A percentile compares a stretch with the other conserved stretches of the same genome.
Conservation (phyloP, 108 stramenopile species). For the Epipyxis sp. region DNA sequence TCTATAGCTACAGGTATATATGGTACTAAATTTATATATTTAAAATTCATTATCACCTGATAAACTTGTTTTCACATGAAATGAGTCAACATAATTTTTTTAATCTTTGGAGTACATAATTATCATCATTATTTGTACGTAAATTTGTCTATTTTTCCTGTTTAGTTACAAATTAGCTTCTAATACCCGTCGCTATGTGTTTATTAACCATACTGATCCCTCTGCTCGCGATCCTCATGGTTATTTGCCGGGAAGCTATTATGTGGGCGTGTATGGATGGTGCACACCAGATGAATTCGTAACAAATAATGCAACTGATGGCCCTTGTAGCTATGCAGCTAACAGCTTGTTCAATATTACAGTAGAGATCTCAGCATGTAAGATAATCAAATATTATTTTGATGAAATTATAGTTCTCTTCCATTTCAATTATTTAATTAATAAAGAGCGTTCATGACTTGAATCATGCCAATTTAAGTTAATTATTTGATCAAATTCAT, state of each 20-base stretch:
- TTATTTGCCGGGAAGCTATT: not conserved
- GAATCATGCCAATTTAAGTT: no score
- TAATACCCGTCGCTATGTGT: not conserved
- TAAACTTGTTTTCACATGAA: no score
- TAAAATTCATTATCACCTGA: no score
- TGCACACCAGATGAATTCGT: not conserved
- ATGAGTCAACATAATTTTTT: not conserved
- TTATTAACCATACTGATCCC: slow-evolving; percentile 1
- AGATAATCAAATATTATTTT: no score
- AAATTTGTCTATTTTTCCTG: no score
- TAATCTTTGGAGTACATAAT: not conserved
- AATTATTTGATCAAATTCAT: no score
- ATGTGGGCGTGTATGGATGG: not conserved
- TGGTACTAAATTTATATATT: no score
- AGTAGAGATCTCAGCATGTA: not conserved
- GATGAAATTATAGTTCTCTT: no score
- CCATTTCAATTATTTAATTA: no score
- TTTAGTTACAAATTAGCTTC: not conserved
- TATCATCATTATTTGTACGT: no score
- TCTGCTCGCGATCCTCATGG: not conserved
- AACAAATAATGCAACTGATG: not conserved
- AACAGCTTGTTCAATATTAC: not conserved
- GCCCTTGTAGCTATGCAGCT: not conserved
- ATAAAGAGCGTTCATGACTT: no score
- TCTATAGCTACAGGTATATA: not conserved